Evolutionary conservation across 2,329 filamentous ascomycete genomes (phyloP).

Genomic region (Colletotrichum orchidophilum): DNA sequence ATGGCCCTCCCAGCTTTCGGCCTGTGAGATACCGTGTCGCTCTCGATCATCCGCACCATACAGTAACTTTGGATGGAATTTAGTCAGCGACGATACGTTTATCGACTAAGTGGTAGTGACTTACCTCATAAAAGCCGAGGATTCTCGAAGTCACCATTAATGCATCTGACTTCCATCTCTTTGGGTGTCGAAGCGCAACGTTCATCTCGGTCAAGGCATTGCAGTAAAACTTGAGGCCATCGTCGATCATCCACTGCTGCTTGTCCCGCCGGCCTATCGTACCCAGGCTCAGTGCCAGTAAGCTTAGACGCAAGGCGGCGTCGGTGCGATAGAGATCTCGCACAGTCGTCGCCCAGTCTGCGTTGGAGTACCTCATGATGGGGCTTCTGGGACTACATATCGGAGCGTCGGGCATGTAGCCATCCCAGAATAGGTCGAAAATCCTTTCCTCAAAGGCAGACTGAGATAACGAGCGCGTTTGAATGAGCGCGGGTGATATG

Average conservation of each 20-base stretch:
- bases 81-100: background rate
- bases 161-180: conserved; percentile 27
- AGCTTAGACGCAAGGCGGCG: conserved; percentile 21
- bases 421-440: conserved; percentile 33
- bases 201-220: conserved; percentile 32
- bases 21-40: conserved; percentile 25
- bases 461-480: conserved; percentile 13
- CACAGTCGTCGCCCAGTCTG: conserved; percentile 36
- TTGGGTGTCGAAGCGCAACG: conserved; percentile 1
- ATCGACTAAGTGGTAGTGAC: background rate
- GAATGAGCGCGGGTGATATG: background rate
- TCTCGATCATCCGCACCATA: conserved; percentile 34
- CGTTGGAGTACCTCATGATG: conserved; percentile 15
- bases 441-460: conserved; percentile 32
- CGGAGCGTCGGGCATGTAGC: conserved; percentile 30
- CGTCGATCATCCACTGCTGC: conserved; percentile 33
- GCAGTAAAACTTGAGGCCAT: conserved; percentile 37
- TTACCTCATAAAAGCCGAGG: conserved; percentile 37
- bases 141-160: conserved; percentile 28
- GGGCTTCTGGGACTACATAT: background rate
- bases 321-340: conserved; percentile 36
- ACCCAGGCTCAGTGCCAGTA: conserved; percentile 36
- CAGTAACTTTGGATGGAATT: conserved; percentile 16
- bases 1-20: conserved; percentile 35
- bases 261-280: conserved; percentile 35